Percentiles rank a stretch among this genome's conserved stretches.
These are phyloP conservation scores for Trichoderma koningii DNA, from an alignment of 2,329 filamentous ascomycete genomes.

Conservation along the genomic window DNA sequence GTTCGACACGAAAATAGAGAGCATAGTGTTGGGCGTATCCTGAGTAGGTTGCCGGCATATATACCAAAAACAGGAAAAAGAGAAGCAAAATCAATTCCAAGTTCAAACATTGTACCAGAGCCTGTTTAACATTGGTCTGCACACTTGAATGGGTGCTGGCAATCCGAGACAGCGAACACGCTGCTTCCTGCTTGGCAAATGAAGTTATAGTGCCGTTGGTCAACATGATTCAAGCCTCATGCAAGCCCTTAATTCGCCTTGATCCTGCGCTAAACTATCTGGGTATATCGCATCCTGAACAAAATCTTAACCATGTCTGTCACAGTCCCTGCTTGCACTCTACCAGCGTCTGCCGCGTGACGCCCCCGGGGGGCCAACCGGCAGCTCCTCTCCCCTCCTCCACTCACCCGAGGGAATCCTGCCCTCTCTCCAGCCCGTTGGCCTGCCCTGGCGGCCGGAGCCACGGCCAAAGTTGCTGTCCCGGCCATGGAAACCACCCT, in stretches of 20 bases:
- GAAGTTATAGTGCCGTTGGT: not conserved
- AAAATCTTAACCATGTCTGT: not conserved
- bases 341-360: slow-evolving; percentile 38
- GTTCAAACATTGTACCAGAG: too few relatives aligned
- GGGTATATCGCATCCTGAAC: slow-evolving; percentile 37
- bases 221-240: not conserved
- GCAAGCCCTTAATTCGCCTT: not conserved
- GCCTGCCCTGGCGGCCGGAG: slow-evolving; percentile 41
- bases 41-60: not conserved
- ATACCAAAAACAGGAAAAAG: not conserved
- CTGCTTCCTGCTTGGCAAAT: not conserved
- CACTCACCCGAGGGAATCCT: slow-evolving; percentile 60
- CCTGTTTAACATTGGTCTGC: too few relatives aligned
- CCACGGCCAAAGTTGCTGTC: slow-evolving; percentile 40
- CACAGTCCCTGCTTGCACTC: not conserved
- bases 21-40: slow-evolving; percentile 9
- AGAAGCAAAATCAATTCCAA: too few relatives aligned
- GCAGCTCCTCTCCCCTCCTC: slow-evolving; percentile 65
- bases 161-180: not conserved
- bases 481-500: slow-evolving; percentile 34
- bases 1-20: slow-evolving; percentile 37
- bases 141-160: not conserved
- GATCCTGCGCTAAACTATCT: slow-evolving; percentile 16
- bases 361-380: slow-evolving; percentile 49
- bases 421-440: slow-evolving; percentile 43